A percentile compares a stretch with the other conserved stretches of the same genome.
These are phyloP conservation scores for Tolypocladium ovalisporum DNA, from an alignment of 2,329 filamentous ascomycete genomes.

Conservation along the genomic window DNA sequence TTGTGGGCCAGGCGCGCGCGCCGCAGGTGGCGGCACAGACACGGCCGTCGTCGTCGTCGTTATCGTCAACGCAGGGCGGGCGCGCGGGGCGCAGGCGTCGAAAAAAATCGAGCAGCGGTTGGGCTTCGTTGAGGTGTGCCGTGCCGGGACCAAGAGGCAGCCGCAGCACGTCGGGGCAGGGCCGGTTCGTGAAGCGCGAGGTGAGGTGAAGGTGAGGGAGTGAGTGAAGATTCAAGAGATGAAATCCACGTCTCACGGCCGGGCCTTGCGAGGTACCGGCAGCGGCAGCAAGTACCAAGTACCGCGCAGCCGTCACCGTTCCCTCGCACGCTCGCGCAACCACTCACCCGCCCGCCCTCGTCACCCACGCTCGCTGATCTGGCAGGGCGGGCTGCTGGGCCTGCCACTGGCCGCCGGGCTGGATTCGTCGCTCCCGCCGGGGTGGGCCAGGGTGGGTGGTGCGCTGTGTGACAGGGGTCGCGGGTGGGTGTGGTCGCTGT, in stretches of 20 bases:
- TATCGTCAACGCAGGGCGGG: slow-evolving; percentile 3
- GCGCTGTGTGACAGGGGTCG: not conserved
- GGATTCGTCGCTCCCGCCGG: not conserved
- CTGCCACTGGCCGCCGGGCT: not conserved
- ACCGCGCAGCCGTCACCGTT: not conserved
- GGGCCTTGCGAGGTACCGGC: not conserved
- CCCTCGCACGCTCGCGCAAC: not conserved
- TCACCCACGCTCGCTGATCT: not conserved
- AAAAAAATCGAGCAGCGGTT: not conserved
- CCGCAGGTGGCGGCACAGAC: slow-evolving; percentile 20
- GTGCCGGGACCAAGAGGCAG: slow-evolving; percentile 1
- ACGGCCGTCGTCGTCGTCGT: slow-evolving; percentile 9
- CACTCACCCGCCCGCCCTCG: not conserved
- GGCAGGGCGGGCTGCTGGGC: no score
- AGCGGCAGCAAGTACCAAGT: not conserved
- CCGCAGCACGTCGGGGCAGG: not conserved
- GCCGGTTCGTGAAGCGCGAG: slow-evolving; percentile 1
- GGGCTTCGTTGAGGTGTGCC: slow-evolving; percentile 2
- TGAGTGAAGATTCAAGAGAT: slow-evolving; percentile 15
- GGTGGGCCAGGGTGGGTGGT: slow-evolving; percentile 1
- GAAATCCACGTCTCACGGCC: slow-evolving; percentile 10
- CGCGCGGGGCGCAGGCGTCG: slow-evolving; percentile 1
- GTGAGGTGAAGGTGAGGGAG: slow-evolving; percentile 7
- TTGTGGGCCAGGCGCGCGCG: slow-evolving; percentile 16
- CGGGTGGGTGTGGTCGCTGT: no score